These are phyloP conservation scores for Leccinum uliginosum DNA, from an alignment of 768 basidiomycete species.

Conservation along the genomic window DNA sequence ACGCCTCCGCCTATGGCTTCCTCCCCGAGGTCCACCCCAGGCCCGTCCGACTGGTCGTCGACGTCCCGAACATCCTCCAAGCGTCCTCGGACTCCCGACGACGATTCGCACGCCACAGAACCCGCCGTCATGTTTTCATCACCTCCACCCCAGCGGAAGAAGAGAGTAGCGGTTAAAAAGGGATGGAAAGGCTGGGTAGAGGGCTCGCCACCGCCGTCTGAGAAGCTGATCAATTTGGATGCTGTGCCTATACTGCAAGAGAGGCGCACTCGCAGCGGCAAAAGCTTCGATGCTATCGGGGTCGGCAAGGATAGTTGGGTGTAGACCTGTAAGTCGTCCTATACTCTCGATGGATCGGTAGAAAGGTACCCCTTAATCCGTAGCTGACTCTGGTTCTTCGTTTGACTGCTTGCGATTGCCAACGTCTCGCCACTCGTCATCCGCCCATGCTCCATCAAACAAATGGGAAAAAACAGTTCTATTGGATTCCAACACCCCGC, in stretches of 20 bases:
- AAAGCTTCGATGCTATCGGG: constrained; percentile 78
- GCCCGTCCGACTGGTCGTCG: constrained; percentile 66
- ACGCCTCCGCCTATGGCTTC: constrained; percentile 67
- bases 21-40: constrained; percentile 71
- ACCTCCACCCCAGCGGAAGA: constrained; percentile 47
- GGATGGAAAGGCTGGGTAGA: constrained; percentile 93
- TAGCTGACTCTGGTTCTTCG: constrained; percentile 1
- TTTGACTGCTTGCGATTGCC: neutral
- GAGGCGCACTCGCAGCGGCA: constrained; percentile 77
- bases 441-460: constrained; percentile 7
- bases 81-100: constrained; percentile 70
- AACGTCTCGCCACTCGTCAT: neutral
- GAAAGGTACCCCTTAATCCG: constrained; percentile 37
- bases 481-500: constrained; percentile 6
- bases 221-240: constrained; percentile 80
- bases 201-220: constrained; percentile 75
- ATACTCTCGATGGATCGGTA: constrained; percentile 42
- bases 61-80: constrained; percentile 79
- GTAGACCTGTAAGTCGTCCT: constrained; percentile 42
- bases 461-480: constrained; percentile 8
- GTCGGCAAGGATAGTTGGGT: constrained; percentile 79
- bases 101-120: constrained; percentile 42
- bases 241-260: constrained; percentile 66
- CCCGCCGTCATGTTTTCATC: constrained; percentile 18
- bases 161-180: constrained; percentile 62